Percentiles rank a stretch among this genome's conserved stretches.
phyloP scores from a whole-genome alignment of 2,329 filamentous ascomycete species.

The Colletotrichum nymphaeae region DNA sequence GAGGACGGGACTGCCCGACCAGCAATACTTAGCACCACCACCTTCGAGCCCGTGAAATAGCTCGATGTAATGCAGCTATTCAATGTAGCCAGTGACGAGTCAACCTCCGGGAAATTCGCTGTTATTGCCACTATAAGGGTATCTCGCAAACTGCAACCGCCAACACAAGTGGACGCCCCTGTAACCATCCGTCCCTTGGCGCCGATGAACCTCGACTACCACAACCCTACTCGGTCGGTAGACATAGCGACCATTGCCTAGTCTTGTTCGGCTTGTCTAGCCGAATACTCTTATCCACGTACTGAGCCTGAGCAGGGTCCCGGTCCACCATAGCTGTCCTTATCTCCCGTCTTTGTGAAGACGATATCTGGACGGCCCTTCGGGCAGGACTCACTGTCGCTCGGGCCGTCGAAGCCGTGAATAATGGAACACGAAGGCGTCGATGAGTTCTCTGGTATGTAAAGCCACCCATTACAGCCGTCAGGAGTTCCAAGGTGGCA shows the following conservation, averaged over 20 bases:
- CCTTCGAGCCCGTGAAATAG: too few species aligned
- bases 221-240: not conserved
- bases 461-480: constrained; percentile 38
- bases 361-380: constrained; percentile 34
- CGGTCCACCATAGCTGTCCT: constrained; percentile 23
- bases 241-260: too few species aligned
- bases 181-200: not conserved
- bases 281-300: not conserved
- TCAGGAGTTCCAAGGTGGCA: constrained; percentile 28
- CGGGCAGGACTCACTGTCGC: constrained; percentile 24
- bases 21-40: too few species aligned
- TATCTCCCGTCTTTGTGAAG: constrained; percentile 13
- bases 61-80: too few species aligned
- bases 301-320: constrained; percentile 33
- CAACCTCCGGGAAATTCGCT: not conserved
- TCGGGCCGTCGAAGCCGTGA: constrained; percentile 28
- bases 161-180: not conserved
- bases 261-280: not conserved
- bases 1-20: too few species aligned
- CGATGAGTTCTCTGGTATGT: constrained; percentile 1
- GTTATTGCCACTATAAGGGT: not conserved
- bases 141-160: not conserved
- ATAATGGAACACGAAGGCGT: constrained; percentile 35
- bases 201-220: not conserved
- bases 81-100: not conserved